phyloP scores from a whole-genome alignment of 2,329 filamentous ascomycete species.

The Hymenotorrendiella dingleyae region DNA sequence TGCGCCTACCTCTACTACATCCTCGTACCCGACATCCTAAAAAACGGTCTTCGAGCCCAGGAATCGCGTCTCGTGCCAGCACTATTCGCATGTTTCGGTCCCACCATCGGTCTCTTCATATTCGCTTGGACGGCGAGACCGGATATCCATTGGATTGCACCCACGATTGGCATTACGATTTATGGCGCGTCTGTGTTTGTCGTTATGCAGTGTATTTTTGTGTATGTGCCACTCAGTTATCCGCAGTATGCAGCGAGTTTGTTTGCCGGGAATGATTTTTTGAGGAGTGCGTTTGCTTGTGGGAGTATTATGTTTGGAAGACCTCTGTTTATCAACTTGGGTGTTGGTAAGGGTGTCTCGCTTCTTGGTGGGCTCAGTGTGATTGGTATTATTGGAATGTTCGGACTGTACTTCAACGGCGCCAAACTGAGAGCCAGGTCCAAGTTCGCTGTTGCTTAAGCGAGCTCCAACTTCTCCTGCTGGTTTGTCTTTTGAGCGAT shows the following conservation, averaged over 20 bases:
- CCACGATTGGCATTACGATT: slow-evolving; percentile 51
- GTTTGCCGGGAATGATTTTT: slow-evolving; percentile 57
- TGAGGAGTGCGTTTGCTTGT: slow-evolving; percentile 51
- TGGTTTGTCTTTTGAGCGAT: no score
- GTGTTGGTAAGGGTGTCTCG: slow-evolving; percentile 50
- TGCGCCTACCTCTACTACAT: slow-evolving; percentile 45
- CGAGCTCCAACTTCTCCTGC: no score
- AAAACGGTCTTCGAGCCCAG: slow-evolving; percentile 43
- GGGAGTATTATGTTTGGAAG: slow-evolving; percentile 54
- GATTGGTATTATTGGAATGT: slow-evolving; percentile 47
- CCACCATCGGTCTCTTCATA: slow-evolving; percentile 54
- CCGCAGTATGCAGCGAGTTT: slow-evolving; percentile 52
- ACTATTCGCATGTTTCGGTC: slow-evolving; percentile 45
- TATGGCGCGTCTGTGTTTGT: slow-evolving; percentile 48
- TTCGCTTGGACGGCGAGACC: slow-evolving; percentile 51
- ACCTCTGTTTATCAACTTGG: slow-evolving; percentile 53
- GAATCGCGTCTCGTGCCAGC: slow-evolving; percentile 52
- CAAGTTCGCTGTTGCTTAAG: slow-evolving; percentile 16
- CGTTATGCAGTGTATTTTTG: slow-evolving; percentile 54
- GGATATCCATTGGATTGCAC: slow-evolving; percentile 48
- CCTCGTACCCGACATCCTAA: slow-evolving; percentile 44
- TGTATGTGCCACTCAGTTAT: slow-evolving; percentile 52
- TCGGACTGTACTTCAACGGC: slow-evolving; percentile 14
- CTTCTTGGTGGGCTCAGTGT: slow-evolving; percentile 50
- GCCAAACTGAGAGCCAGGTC: slow-evolving; percentile 17